These are phyloP conservation scores for Hanseniaspora jakobsenii DNA, from an alignment of 805 yeast species.

Conservation along the genomic window DNA sequence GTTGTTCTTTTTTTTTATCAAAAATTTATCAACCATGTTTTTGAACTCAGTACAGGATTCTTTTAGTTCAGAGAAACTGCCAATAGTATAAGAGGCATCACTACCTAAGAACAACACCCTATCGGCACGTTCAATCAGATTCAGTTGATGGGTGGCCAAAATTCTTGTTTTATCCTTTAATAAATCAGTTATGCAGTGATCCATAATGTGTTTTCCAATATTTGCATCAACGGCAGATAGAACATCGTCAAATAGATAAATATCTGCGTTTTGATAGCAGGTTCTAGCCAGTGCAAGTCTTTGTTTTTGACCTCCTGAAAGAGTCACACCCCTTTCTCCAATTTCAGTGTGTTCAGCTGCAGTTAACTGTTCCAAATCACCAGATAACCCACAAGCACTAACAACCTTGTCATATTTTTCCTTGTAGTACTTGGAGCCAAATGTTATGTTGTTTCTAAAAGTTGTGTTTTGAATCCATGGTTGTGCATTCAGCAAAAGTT, in stretches of 20 bases:
- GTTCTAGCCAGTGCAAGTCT: slow-evolving; percentile 58
- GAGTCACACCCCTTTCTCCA: slow-evolving; percentile 63
- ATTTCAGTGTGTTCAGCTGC: slow-evolving; percentile 61
- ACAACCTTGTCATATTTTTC: slow-evolving; percentile 40
- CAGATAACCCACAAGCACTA: slow-evolving; percentile 46
- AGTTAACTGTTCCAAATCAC: slow-evolving; percentile 47
- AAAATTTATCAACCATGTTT: slow-evolving; percentile 33
- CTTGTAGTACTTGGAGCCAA: slow-evolving; percentile 41
- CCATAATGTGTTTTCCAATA: slow-evolving; percentile 57
- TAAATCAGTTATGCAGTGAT: slow-evolving; percentile 43
- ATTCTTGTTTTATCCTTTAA: slow-evolving; percentile 45
- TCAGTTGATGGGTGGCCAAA: slow-evolving; percentile 65
- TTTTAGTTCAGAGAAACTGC: slow-evolving; percentile 41
- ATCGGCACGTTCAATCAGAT: slow-evolving; percentile 51
- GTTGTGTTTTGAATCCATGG: slow-evolving; percentile 73
- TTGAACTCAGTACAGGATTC: slow-evolving; percentile 33
- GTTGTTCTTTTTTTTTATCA: slow-evolving; percentile 20
- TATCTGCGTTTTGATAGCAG: slow-evolving; percentile 48
- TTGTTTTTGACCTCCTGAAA: slow-evolving; percentile 71
- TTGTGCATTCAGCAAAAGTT: slow-evolving; percentile 32
- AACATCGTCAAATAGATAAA: slow-evolving; percentile 55
- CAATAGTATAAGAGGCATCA: slow-evolving; percentile 48
- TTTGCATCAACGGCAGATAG: slow-evolving; percentile 66
- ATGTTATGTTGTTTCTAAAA: slow-evolving; percentile 50
- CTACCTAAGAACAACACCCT: slow-evolving; percentile 43